Percentiles rank a stretch among this genome's conserved stretches.
Evolutionary conservation across 495 filamentous ascomycete genomes (phyloP).

Genomic region (Penicillium coprophilum): DNA sequence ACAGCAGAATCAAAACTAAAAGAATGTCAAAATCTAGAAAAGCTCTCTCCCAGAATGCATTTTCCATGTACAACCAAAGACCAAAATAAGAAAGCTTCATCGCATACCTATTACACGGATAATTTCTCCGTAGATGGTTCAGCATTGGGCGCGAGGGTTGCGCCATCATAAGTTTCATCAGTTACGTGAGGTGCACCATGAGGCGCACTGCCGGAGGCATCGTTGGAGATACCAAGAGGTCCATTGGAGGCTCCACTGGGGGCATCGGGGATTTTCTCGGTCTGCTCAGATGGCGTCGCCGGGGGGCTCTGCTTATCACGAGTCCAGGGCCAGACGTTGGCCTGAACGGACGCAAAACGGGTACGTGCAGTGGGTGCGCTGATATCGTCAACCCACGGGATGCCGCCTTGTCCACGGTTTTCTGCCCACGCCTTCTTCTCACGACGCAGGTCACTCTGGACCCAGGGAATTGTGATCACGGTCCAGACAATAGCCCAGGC

Average conservation of each 20-base stretch:
- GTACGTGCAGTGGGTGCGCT: slow-evolving; percentile 40
- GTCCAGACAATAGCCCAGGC: slow-evolving; percentile 69
- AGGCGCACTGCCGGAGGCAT: neutral
- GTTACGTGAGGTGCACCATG: neutral
- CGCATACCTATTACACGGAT: slow-evolving; percentile 8
- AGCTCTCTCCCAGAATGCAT: neutral
- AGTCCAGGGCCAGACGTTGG: slow-evolving; percentile 33
- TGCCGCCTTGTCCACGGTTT: slow-evolving; percentile 39
- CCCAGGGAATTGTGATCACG: slow-evolving; percentile 65
- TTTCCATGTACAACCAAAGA: slow-evolving; percentile 3
- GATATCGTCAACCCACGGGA: slow-evolving; percentile 42
- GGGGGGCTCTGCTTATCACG: slow-evolving; percentile 35
- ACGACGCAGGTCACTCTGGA: slow-evolving; percentile 56
- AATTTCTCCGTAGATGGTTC: slow-evolving; percentile 3
- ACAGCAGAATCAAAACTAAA: neutral
- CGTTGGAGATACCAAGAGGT: neutral
- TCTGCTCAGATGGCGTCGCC: slow-evolving; percentile 23
- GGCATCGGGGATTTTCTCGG: neutral
- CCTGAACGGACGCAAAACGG: slow-evolving; percentile 43
- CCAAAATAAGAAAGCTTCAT: neutral
- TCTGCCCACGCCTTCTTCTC: slow-evolving; percentile 65
- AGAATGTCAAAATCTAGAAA: slow-evolving; percentile 7
- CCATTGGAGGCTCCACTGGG: neutral
- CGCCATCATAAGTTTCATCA: neutral
- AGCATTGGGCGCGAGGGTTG: neutral